These are phyloP conservation scores for Kluyveromyces marxianus DNA, from an alignment of 1,139 yeast species.

Conservation along the genomic window DNA sequence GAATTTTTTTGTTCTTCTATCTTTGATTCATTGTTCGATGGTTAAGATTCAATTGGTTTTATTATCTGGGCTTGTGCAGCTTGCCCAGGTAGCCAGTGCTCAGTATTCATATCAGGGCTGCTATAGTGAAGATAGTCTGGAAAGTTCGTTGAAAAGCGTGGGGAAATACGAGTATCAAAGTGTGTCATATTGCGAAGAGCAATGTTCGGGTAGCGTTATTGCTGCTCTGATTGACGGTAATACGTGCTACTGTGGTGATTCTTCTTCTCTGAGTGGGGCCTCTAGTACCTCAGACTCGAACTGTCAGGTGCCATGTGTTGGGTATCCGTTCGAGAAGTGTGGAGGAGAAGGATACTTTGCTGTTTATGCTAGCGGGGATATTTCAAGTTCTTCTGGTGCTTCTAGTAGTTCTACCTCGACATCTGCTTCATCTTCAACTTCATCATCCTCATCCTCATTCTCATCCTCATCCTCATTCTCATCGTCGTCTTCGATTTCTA, in stretches of 20 bases:
- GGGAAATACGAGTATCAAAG: conserved; percentile 44
- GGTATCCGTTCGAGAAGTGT: conserved; percentile 51
- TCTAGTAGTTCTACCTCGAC: conserved; percentile 7
- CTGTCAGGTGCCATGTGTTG: conserved; percentile 48
- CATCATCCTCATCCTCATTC: neutral
- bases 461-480: conserved; percentile 2
- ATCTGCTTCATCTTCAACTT: conserved; percentile 5
- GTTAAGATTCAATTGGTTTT: neutral
- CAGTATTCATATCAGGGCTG: conserved; percentile 18
- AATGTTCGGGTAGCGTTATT: conserved; percentile 44
- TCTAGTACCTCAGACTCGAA: conserved; percentile 31
- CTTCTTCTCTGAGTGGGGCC: conserved; percentile 29
- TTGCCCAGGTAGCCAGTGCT: conserved; percentile 1
- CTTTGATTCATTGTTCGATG: too few species aligned
- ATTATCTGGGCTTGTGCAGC: neutral
- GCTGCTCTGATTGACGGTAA: conserved; percentile 50
- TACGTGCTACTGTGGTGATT: conserved; percentile 56
- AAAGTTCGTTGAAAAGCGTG: conserved; percentile 14
- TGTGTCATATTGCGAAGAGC: conserved; percentile 39
- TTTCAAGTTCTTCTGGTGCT: conserved; percentile 11
- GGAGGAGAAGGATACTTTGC: conserved; percentile 52
- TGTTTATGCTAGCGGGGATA: conserved; percentile 33
- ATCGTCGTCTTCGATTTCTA: conserved; percentile 5
- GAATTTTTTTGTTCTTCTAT: too few species aligned
- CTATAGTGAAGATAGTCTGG: conserved; percentile 12